phyloP scores from a whole-genome alignment of 2,329 filamentous ascomycete genomes.

The Diaporthe humulicola region DNA sequence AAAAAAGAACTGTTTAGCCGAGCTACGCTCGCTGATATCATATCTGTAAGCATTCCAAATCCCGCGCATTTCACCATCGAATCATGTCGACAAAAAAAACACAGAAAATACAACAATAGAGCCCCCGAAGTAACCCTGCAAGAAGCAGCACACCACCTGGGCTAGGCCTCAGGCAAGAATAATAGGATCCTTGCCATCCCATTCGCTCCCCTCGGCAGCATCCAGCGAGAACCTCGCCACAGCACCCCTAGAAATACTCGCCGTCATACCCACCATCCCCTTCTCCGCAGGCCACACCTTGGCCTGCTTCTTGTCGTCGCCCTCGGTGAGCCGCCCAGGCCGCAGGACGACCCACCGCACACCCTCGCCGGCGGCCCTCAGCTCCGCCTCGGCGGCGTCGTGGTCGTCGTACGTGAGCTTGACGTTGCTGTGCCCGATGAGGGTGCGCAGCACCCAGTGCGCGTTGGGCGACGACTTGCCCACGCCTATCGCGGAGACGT shows the following conservation, averaged over 20 bases:
- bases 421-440: slow-evolving; percentile 16
- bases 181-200: slow-evolving; percentile 11
- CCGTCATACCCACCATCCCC: slow-evolving; percentile 21
- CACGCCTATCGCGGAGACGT: slow-evolving; percentile 17
- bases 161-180: neutral
- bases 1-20: neutral
- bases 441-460: slow-evolving; percentile 16
- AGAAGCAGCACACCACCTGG: neutral
- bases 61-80: neutral
- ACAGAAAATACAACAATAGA: neutral
- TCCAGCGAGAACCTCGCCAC: slow-evolving; percentile 1
- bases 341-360: slow-evolving; percentile 1
- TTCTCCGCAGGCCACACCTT: slow-evolving; percentile 6
- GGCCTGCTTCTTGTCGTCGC: neutral
- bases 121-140: no score
- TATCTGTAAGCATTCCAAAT: neutral
- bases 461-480: slow-evolving; percentile 15
- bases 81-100: no score
- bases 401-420: slow-evolving; percentile 18
- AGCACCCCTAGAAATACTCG: neutral
- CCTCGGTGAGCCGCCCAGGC: slow-evolving; percentile 6
- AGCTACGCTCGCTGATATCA: neutral
- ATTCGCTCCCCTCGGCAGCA: slow-evolving; percentile 1
- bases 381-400: slow-evolving; percentile 6
- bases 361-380: neutral